Percentiles rank a stretch among this genome's conserved stretches.
These are phyloP conservation scores for Aristolochia fimbriata DNA, from an alignment of 164 flowering plant genomes.

Conservation along the genomic window DNA sequence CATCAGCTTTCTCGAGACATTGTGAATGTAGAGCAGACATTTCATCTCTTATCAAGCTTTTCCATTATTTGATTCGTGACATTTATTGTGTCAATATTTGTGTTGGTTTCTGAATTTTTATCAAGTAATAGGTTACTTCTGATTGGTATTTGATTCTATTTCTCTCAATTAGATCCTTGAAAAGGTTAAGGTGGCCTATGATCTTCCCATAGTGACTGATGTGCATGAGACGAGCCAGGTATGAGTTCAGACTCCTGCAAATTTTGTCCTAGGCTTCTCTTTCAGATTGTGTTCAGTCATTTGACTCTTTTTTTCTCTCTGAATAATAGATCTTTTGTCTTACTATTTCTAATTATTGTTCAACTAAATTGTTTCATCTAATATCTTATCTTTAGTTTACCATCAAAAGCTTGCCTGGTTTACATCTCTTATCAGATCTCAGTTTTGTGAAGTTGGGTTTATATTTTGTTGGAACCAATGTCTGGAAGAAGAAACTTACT, in stretches of 20 bases:
- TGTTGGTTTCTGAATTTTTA: not conserved
- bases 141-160: not conserved
- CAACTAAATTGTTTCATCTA: too few relatives aligned
- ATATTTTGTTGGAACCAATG: too few relatives aligned
- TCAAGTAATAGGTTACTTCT: not conserved
- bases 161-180: constrained; percentile 68
- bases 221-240: constrained; percentile 91
- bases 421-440: not conserved
- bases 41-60: not conserved
- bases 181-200: constrained; percentile 77
- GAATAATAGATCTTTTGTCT: too few relatives aligned
- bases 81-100: not conserved
- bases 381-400: too few relatives aligned
- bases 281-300: too few relatives aligned
- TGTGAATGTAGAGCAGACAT: not conserved
- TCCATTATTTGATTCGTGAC: not conserved
- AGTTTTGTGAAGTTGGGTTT: too few relatives aligned
- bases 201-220: constrained; percentile 88
- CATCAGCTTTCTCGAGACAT: not conserved
- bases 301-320: too few relatives aligned
- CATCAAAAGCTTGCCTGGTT: not conserved
- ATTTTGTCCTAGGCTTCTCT: too few relatives aligned
- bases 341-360: too few relatives aligned
- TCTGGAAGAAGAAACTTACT: too few relatives aligned
- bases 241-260: not conserved